Evolutionary conservation across 208 protist species (phyloP).

Genomic region (Acanthamoeba lugdunensis): DNA sequence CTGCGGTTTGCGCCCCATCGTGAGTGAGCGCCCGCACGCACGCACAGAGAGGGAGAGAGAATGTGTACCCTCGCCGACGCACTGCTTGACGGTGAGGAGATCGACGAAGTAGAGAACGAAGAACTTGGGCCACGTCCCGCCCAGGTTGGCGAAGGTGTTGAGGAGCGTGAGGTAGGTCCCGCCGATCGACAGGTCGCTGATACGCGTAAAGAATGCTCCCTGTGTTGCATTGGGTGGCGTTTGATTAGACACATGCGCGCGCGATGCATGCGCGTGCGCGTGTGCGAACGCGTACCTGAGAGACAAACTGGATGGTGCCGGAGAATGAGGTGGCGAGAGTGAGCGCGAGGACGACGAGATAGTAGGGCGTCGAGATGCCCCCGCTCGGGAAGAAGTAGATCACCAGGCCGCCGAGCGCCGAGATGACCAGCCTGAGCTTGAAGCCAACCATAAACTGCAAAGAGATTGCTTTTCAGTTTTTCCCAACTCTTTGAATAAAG

Average conservation of each 20-base stretch:
- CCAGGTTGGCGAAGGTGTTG: constrained; percentile 83
- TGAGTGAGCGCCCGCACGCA: neutral
- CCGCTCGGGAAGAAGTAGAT: constrained; percentile 64
- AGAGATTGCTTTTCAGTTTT: neutral
- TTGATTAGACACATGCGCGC: neutral
- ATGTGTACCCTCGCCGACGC: neutral
- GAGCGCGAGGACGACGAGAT: constrained; percentile 12
- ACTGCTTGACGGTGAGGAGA: constrained; percentile 61
- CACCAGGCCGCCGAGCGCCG: constrained; percentile 46
- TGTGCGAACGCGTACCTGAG: constrained; percentile 27
- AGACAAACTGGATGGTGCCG: constrained; percentile 65
- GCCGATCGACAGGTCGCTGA: constrained; percentile 79
- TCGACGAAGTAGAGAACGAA: constrained; percentile 72
- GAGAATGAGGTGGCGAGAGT: constrained; percentile 64
- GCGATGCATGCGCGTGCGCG: neutral
- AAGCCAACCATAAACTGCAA: constrained; percentile 48
- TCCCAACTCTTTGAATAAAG: neutral
- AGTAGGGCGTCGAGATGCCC: constrained; percentile 31
- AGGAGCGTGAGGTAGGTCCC: constrained; percentile 85
- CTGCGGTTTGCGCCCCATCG: neutral
- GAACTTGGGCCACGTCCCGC: constrained; percentile 80
- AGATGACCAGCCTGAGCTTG: constrained; percentile 46
- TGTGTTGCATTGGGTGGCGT: constrained; percentile 38
- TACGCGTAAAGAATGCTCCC: constrained; percentile 80
- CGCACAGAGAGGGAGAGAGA: neutral